phyloP scores from a whole-genome alignment of 1,284 basidiomycete genomes.

The Tilletia walkeri region DNA sequence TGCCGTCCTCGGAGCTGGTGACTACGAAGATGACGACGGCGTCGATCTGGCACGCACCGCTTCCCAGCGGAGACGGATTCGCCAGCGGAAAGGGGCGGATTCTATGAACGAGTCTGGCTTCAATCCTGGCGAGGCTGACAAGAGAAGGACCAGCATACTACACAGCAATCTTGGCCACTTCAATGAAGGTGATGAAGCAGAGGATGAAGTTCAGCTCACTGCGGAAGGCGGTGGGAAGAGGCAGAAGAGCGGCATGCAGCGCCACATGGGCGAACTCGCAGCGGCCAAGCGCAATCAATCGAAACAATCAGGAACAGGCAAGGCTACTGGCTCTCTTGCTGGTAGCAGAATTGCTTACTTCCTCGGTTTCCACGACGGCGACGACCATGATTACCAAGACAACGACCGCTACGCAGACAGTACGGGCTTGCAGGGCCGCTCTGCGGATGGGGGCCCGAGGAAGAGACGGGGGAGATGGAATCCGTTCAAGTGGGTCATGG shows the following conservation, averaged over 20 bases:
- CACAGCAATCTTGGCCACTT: conserved; percentile 14
- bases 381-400: not conserved
- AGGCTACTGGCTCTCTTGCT: not conserved
- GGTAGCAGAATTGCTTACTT: conserved; percentile 2
- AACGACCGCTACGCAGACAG: not conserved
- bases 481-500: conserved; percentile 19
- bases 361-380: conserved; percentile 13
- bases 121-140: conserved; percentile 3
- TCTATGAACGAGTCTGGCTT: not conserved
- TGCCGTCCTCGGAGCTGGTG: conserved; percentile 24
- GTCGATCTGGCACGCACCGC: conserved; percentile 21
- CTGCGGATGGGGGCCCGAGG: not conserved
- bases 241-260: not conserved
- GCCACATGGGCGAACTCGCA: not conserved
- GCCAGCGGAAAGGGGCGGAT: not conserved
- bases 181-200: not conserved
- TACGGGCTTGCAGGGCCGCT: not conserved
- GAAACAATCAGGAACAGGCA: not conserved
- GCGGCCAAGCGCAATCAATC: no score
- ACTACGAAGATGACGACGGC: conserved; percentile 29
- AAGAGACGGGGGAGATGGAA: conserved; percentile 15
- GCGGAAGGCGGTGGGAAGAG: not conserved
- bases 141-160: conserved; percentile 12
- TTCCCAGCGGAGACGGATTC: not conserved
- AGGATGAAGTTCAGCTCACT: not conserved